Evolutionary conservation across 2,329 filamentous ascomycete genomes (phyloP).

Genomic region (Xylariaceae sp.): DNA sequence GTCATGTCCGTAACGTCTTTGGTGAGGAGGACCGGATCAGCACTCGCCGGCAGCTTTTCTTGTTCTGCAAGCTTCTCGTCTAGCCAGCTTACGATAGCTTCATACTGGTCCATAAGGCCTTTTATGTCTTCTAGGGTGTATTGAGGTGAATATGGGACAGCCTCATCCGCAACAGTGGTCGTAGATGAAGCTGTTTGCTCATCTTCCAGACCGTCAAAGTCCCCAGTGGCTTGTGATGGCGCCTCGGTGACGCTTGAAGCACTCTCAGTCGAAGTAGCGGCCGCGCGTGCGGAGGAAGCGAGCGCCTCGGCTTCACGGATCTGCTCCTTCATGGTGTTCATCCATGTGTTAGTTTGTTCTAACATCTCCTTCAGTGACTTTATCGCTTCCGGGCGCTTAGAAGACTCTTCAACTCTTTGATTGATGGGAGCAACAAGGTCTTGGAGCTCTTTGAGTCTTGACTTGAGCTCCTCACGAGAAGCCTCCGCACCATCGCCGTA

Average conservation of each 20-base stretch:
- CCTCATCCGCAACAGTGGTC: constrained; percentile 44
- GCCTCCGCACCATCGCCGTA: constrained; percentile 80
- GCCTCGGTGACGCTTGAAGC: constrained; percentile 43
- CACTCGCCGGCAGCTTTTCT: constrained; percentile 60
- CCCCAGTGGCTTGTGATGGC: constrained; percentile 41
- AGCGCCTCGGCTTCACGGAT: constrained; percentile 63
- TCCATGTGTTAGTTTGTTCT: constrained; percentile 63
- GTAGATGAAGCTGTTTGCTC: constrained; percentile 42
- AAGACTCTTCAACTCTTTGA: constrained; percentile 66
- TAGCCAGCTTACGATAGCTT: constrained; percentile 67
- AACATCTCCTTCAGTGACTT: constrained; percentile 64
- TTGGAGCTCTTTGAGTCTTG: constrained; percentile 70
- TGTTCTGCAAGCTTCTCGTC: constrained; percentile 66
- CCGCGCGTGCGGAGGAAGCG: constrained; percentile 48
- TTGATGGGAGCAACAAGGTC: constrained; percentile 73
- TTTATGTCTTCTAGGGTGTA: constrained; percentile 71
- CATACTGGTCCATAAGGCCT: constrained; percentile 56
- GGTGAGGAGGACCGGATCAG: constrained; percentile 68
- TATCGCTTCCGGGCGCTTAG: constrained; percentile 65
- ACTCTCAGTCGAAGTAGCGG: constrained; percentile 38
- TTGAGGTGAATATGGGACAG: constrained; percentile 55
- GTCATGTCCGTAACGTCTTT: constrained; percentile 67
- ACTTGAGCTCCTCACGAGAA: constrained; percentile 65
- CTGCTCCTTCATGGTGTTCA: constrained; percentile 63
- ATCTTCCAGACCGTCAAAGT: constrained; percentile 75